These are phyloP conservation scores for Prunus campanulata DNA, from an alignment of 306 rosid species.

Conservation along the genomic window DNA sequence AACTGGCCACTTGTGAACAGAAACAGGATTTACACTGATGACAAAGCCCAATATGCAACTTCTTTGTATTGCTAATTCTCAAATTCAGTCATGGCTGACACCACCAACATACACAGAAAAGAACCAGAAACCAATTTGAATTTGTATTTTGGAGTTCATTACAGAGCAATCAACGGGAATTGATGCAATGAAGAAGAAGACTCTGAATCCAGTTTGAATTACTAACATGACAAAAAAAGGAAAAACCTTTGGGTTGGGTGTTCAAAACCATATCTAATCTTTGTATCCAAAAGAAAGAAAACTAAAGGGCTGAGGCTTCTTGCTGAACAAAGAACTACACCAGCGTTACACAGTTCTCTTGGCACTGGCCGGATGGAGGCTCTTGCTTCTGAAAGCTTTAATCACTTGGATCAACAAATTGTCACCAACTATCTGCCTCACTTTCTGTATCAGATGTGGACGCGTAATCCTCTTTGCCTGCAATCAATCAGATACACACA, in stretches of 20 bases:
- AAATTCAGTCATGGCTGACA: neutral
- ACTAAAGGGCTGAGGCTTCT: neutral
- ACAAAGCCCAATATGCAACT: neutral
- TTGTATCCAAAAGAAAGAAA: neutral
- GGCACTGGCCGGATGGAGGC: neutral
- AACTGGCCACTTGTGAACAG: neutral
- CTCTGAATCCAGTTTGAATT: neutral
- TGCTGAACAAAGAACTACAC: neutral
- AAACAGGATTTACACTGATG: neutral
- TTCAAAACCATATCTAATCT: neutral
- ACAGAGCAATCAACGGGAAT: neutral
- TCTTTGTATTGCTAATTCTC: neutral
- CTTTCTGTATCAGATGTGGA: conserved; percentile 20
- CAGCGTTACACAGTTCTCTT: neutral
- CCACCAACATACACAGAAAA: neutral
- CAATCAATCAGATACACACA: neutral
- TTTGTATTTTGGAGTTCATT: neutral
- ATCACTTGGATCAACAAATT: conserved; percentile 13
- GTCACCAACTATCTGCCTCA: conserved; percentile 35
- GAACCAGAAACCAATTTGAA: neutral
- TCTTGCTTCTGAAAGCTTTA: neutral
- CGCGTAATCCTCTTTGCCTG: conserved; percentile 38
- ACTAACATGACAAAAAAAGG: neutral
- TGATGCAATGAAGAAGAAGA: neutral
- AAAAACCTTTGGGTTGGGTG: neutral